phyloP scores from a whole-genome alignment of 2,329 filamentous ascomycete species.

The Hypoxylon sp. region DNA sequence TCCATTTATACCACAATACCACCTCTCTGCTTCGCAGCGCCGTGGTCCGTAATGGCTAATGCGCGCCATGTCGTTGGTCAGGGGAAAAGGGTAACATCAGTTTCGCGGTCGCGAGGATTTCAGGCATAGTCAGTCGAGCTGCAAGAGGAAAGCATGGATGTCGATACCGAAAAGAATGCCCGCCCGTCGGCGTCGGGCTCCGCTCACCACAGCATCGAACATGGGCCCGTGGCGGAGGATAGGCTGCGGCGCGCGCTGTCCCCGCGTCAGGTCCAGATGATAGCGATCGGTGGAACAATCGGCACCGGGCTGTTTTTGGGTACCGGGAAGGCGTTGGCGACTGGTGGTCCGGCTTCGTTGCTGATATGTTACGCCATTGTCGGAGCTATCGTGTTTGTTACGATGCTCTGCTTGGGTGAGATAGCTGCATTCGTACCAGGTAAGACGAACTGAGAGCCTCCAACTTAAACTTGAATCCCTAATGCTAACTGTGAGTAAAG shows the following conservation, averaged over 20 bases:
- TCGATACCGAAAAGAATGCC: slow-evolving; percentile 42
- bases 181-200: slow-evolving; percentile 9
- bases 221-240: slow-evolving; percentile 54
- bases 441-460: slow-evolving; percentile 8
- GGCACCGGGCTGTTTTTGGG: slow-evolving; percentile 75
- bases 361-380: slow-evolving; percentile 71
- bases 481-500: slow-evolving; percentile 21
- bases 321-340: slow-evolving; percentile 72
- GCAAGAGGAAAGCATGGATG: slow-evolving; percentile 27
- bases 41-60: slow-evolving; percentile 9
- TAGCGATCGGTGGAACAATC: slow-evolving; percentile 73
- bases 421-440: slow-evolving; percentile 71
- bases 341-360: slow-evolving; percentile 72
- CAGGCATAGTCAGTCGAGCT: neutral
- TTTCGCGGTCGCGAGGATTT: neutral
- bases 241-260: slow-evolving; percentile 69
- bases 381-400: slow-evolving; percentile 70
- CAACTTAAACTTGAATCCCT: neutral
- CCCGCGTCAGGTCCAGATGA: slow-evolving; percentile 77
- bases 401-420: slow-evolving; percentile 72
- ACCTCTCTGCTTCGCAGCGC: neutral
- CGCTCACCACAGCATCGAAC: slow-evolving; percentile 18
- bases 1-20: slow-evolving; percentile 24
- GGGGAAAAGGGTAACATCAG: slow-evolving; percentile 8
- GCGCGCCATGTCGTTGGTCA: slow-evolving; percentile 17